Percentiles rank a stretch among this genome's conserved stretches.
Conservation (phyloP, 1,284 basidiomycete species). For the Pseudozyma hubeiensis region DNA sequence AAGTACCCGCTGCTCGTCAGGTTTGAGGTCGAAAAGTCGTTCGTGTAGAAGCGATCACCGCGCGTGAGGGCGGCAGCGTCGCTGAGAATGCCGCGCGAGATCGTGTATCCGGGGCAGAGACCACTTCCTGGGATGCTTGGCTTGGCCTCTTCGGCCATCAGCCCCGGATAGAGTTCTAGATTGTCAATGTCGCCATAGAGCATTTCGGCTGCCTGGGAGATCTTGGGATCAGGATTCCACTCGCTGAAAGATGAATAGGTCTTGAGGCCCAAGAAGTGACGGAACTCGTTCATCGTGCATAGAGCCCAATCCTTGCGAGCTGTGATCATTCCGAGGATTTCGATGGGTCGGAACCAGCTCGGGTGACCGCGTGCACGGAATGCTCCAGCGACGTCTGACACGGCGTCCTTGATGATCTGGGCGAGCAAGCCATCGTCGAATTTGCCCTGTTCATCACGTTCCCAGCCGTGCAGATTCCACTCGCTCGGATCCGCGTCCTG, state of each 20-base stretch:
- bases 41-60: constrained; percentile 83
- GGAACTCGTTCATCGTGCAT: constrained; percentile 86
- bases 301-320: constrained; percentile 80
- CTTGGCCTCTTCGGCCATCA: constrained; percentile 78
- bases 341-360: constrained; percentile 78
- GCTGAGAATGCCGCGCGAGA: constrained; percentile 85
- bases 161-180: constrained; percentile 78
- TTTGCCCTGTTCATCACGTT: constrained; percentile 75
- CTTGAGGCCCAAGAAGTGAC: constrained; percentile 70
- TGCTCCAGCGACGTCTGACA: constrained; percentile 76
- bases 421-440: constrained; percentile 82
- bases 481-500: constrained; percentile 69
- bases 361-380: constrained; percentile 85
- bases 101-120: constrained; percentile 81
- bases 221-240: constrained; percentile 82
- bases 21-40: constrained; percentile 82
- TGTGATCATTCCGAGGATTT: constrained; percentile 84
- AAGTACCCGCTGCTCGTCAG: constrained; percentile 73
- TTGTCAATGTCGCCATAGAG: constrained; percentile 74
- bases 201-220: constrained; percentile 80
- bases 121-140: constrained; percentile 81
- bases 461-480: constrained; percentile 76
- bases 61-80: constrained; percentile 88
- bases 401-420: constrained; percentile 53
- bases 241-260: constrained; percentile 73